phyloP scores from a whole-genome alignment of 2,329 filamentous ascomycete genomes.

The Chaetomiaceae sp. region DNA sequence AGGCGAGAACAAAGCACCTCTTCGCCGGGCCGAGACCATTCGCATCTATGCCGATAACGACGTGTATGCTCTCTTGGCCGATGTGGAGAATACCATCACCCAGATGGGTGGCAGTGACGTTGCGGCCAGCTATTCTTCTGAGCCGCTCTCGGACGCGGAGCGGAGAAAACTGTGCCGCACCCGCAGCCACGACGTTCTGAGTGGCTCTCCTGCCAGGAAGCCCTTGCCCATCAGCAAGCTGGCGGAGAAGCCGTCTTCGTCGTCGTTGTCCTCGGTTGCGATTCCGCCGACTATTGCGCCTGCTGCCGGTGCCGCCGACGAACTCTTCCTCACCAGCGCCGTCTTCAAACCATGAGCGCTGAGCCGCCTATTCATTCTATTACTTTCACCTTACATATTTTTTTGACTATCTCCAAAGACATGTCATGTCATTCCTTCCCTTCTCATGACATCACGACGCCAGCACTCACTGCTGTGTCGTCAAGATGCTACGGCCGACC shows the following conservation, averaged over 20 bases:
- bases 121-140: constrained; percentile 30
- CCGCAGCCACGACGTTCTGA: constrained; percentile 49
- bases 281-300: constrained; percentile 13
- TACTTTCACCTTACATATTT: neutral
- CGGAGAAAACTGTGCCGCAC: constrained; percentile 43
- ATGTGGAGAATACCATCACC: constrained; percentile 60
- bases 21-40: constrained; percentile 57
- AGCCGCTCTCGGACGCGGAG: constrained; percentile 31
- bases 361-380: too few relatives aligned
- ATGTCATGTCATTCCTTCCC: neutral
- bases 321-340: constrained; percentile 42
- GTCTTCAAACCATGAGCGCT: constrained; percentile 21
- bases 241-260: constrained; percentile 22
- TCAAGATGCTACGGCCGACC: constrained; percentile 22
- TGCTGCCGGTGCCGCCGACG: constrained; percentile 31
- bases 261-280: constrained; percentile 22
- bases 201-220: constrained; percentile 33
- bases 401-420: neutral
- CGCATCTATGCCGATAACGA: constrained; percentile 64
- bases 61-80: constrained; percentile 61
- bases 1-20: constrained; percentile 21
- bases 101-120: constrained; percentile 37
- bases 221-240: constrained; percentile 28
- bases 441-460: constrained; percentile 9
- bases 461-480: constrained; percentile 14